phyloP scores from a whole-genome alignment of 108 stramenopile species.

The Nannochloropsis salina region DNA sequence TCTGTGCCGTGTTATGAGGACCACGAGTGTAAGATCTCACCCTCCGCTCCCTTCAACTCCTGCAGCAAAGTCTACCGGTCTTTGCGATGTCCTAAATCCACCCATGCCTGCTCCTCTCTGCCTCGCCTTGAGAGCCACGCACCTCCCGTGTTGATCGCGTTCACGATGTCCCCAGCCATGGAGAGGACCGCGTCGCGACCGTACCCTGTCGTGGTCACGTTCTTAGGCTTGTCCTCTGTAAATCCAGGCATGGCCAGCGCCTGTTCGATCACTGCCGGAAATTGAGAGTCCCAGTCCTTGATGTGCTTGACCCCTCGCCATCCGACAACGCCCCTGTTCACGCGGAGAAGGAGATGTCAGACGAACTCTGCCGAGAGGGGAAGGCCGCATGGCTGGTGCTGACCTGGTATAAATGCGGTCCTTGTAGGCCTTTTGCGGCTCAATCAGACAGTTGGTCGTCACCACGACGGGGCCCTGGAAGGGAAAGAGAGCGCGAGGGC shows the following conservation, averaged over 20 bases:
- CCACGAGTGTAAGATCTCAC: background rate
- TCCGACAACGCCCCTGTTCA: constrained; percentile 63
- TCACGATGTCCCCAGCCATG: constrained; percentile 10
- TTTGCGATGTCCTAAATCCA: background rate
- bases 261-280: constrained; percentile 63
- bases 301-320: constrained; percentile 65
- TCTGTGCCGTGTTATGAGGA: background rate
- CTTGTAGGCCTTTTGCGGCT: constrained; percentile 65
- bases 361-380: no score
- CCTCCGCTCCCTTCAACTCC: background rate
- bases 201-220: constrained; percentile 66
- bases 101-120: background rate
- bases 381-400: no score
- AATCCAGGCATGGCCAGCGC: constrained; percentile 66
- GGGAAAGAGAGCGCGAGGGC: background rate
- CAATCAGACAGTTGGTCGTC: constrained; percentile 69
- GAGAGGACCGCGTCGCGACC: constrained; percentile 59
- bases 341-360: no score
- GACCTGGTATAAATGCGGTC: constrained; percentile 61
- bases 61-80: background rate
- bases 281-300: constrained; percentile 56
- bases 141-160: constrained; percentile 25
- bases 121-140: background rate
- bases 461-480: constrained; percentile 70
- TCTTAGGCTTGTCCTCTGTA: constrained; percentile 55